These are phyloP conservation scores for Testicularia cyperi DNA, from an alignment of 1,284 basidiomycete genomes.

Conservation along the genomic window DNA sequence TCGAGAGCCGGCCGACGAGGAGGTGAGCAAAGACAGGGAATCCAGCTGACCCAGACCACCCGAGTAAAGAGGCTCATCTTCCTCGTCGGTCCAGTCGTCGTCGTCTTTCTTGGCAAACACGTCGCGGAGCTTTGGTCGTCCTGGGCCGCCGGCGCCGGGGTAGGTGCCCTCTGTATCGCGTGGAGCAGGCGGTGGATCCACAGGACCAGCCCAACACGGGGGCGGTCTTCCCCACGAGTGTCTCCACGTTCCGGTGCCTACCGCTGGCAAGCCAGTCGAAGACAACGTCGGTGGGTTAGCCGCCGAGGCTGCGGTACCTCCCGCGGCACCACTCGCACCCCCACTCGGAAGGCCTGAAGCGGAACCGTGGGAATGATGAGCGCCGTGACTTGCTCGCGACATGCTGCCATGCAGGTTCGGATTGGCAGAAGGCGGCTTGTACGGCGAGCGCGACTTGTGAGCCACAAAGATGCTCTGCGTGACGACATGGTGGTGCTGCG, in stretches of 20 bases:
- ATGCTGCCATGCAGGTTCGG: slow-evolving; percentile 30
- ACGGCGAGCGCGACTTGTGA: slow-evolving; percentile 47
- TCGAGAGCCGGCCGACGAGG: slow-evolving; percentile 4
- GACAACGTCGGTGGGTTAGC: no score
- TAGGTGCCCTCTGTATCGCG: background rate
- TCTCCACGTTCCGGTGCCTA: slow-evolving; percentile 42
- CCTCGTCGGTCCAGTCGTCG: slow-evolving; percentile 54
- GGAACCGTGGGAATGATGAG: background rate
- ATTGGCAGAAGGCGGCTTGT: slow-evolving; percentile 52
- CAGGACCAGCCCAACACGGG: slow-evolving; percentile 48
- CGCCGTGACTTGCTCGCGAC: slow-evolving; percentile 7
- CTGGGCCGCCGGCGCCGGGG: background rate
- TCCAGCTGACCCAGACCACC: slow-evolving; percentile 51
- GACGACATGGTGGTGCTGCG: slow-evolving; percentile 10
- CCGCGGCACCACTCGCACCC: background rate
- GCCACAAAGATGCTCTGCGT: slow-evolving; percentile 49
- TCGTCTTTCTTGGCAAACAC: slow-evolving; percentile 48
- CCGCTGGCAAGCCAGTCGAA: slow-evolving; percentile 12
- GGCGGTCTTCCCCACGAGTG: slow-evolving; percentile 54
- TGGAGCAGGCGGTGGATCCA: slow-evolving; percentile 34
- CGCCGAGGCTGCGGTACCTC: background rate
- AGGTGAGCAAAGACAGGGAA: no score
- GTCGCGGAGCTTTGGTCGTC: slow-evolving; percentile 34
- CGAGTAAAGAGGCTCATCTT: slow-evolving; percentile 43
- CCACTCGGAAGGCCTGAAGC: background rate